Evolutionary conservation across 75 land plant species (phyloP).

Genomic region (Selaginella moellendorffii): DNA sequence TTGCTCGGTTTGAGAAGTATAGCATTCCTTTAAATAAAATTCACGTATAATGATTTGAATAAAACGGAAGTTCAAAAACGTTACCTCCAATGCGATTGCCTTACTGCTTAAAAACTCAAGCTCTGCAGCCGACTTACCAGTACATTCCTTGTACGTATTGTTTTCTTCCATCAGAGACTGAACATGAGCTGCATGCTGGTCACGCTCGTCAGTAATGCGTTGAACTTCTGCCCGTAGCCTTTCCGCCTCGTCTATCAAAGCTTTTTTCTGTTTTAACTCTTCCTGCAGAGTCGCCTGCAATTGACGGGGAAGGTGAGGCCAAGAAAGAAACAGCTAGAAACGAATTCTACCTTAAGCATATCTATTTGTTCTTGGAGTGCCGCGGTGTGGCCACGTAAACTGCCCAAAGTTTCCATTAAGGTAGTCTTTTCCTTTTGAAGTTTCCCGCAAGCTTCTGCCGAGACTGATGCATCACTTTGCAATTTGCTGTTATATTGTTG

Average conservation of each 20-base stretch:
- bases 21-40: neutral
- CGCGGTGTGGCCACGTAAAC: constrained; percentile 40
- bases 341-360: constrained; percentile 31
- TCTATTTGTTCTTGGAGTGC: constrained; percentile 50
- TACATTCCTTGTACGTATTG: constrained; percentile 38
- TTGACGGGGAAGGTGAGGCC: neutral
- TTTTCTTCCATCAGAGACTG: constrained; percentile 42
- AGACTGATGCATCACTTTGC: constrained; percentile 2
- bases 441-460: neutral
- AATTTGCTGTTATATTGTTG: constrained; percentile 6
- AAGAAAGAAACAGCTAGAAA: neutral
- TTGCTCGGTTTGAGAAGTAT: constrained; percentile 4
- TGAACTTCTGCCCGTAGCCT: constrained; percentile 54
- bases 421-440: constrained; percentile 9
- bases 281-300: constrained; percentile 51
- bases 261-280: constrained; percentile 40
- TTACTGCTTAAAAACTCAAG: constrained; percentile 39
- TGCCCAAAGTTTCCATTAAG: constrained; percentile 18
- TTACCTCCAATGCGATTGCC: constrained; percentile 57
- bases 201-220: constrained; percentile 58
- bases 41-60: too few relatives aligned
- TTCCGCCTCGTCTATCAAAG: constrained; percentile 36
- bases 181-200: constrained; percentile 29
- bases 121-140: constrained; percentile 49
- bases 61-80: too few relatives aligned